phyloP scores from a whole-genome alignment of 331 rosid genomes.

The Erythrophleum ivorense region DNA sequence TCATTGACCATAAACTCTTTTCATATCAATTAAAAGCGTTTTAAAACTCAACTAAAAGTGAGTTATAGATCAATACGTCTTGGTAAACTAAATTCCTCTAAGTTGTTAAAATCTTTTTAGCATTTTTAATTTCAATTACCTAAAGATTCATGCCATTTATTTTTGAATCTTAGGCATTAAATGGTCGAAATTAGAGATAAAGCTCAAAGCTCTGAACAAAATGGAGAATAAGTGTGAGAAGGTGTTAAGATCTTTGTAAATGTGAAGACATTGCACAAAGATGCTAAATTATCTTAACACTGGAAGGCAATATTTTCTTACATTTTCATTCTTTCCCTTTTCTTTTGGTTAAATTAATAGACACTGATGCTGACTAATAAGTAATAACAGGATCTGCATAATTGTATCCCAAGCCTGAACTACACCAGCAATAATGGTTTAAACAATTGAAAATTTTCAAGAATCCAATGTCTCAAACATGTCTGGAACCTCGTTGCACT shows the following conservation, averaged over 20 bases:
- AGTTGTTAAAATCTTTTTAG: neutral
- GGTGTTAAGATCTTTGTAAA: no score
- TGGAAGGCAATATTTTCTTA: neutral
- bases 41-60: no score
- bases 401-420: neutral
- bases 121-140: neutral
- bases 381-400: neutral
- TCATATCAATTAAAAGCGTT: no score
- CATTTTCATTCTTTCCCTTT: neutral
- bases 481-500: neutral
- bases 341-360: neutral
- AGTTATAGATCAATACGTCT: no score
- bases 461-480: neutral
- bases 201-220: neutral
- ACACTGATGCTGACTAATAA: neutral
- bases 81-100: no score
- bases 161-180: neutral
- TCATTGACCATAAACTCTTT: neutral
- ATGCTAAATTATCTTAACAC: neutral
- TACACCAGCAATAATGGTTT: neutral
- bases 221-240: no score
- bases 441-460: neutral
- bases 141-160: neutral
- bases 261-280: no score
- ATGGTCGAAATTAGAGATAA: neutral